Evolutionary conservation across 2,329 filamentous ascomycete genomes (phyloP), one percentile per base, ranked within the genome.

Genomic region (Lasiodiplodia citricola): DNA sequence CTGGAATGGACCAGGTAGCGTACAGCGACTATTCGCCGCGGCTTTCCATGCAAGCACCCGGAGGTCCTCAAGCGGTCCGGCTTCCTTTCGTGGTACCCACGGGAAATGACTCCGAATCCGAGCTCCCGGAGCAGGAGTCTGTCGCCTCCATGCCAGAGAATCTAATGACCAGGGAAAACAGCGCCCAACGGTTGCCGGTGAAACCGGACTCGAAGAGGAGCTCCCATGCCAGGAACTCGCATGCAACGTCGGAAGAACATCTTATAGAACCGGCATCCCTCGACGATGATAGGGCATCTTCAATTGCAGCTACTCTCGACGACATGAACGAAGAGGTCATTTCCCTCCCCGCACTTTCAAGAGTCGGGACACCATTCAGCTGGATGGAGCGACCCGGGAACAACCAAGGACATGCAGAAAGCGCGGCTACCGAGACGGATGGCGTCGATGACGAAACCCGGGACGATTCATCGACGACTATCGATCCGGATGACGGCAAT

Each of bases 241-340:
- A 28, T 31, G 47, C 28, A 52, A 64, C 60, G 11, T 64, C 60
- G 44, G 60, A 64, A 28, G 68, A 52, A 10, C 23, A 66, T 16
- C 50, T 51, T 31, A 31, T 63, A 38, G 68, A 35, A 80, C 35
- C 85, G 70, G 77, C 78, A 6, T 71, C 82, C 16, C 75, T 78
- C 41, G 77, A 82, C 18, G 76, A 81, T 70, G 80, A 84, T 69
- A 74, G 77, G 44, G 80, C 78, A n/a, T 85, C 83, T 13, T 85
- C 83, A n/a, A 71, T 85, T 57, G 83, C 80, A 16, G 84, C 83
- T 28, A 85, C 83, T 0, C 86, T 91, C 73, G 90, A 90, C 18
- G 90, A 91, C 68, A 82, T 85, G 38, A 85, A 89, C 35, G 84
- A 85, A 13, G 84, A 85, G n/a, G 74, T 78, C 13, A 70, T 76